Evolutionary conservation across 73 alveolate species (phyloP).

Genomic region (Paramecium biaurelia): DNA sequence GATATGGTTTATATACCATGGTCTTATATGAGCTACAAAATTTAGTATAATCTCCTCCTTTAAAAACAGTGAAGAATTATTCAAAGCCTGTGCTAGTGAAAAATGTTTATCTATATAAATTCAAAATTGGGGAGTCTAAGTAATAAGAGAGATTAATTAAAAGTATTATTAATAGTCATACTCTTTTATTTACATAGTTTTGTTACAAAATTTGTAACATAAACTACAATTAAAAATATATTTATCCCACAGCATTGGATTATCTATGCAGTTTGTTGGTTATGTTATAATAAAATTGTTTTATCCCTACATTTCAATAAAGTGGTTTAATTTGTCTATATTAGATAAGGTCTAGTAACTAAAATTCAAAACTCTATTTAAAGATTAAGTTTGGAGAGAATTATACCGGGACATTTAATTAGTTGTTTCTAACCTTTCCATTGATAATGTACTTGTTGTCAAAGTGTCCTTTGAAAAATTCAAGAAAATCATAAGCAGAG

Average conservation of each 20-base stretch:
- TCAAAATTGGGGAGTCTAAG: not conserved
- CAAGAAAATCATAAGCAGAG: not conserved
- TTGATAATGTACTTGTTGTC: not conserved
- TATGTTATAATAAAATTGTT: not conserved
- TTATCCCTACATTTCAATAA: not conserved
- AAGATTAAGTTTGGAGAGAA: not conserved
- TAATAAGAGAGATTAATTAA: not conserved
- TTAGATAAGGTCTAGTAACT: not conserved
- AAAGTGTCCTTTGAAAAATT: not conserved
- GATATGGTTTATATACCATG: not conserved
- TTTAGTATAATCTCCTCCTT: not conserved
- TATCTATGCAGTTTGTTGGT: not conserved
- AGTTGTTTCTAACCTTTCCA: not conserved
- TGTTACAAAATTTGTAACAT: not conserved
- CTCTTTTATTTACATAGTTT: not conserved
- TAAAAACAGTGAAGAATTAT: not conserved
- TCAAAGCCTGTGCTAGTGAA: not conserved
- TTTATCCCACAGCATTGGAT: not conserved
- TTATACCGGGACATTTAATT: not conserved
- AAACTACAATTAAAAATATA: not conserved
- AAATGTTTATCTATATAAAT: slow-evolving; percentile 1
- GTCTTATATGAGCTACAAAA: slow-evolving; percentile 11
- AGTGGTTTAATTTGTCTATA: not conserved
- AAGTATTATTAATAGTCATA: not conserved
- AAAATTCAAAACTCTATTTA: not conserved